Percentiles rank a stretch among this genome's conserved stretches.
Conservation (phyloP, 441 rosid species). For the Arabidopsis hybrid region DNA sequence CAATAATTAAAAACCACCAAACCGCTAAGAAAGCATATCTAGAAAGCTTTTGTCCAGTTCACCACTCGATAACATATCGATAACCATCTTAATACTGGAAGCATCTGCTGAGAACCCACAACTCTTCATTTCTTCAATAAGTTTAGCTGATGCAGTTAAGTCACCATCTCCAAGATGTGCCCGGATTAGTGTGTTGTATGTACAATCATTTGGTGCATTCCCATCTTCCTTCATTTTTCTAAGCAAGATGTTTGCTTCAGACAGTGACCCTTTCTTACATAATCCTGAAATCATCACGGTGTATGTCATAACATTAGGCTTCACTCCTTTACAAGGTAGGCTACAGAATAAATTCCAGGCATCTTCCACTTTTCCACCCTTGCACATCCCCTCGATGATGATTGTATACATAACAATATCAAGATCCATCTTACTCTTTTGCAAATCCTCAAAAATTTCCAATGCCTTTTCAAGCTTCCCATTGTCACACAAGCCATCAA, state of each 20-base stretch:
- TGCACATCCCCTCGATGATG: slow-evolving; percentile 19
- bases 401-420: neutral
- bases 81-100: neutral
- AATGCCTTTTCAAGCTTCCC: slow-evolving; percentile 6
- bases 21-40: neutral
- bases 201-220: neutral
- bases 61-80: slow-evolving; percentile 3
- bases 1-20: neutral
- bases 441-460: slow-evolving; percentile 8
- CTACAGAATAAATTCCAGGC: neutral
- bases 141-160: neutral
- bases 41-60: neutral
- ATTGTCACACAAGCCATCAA: slow-evolving; percentile 15
- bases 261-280: slow-evolving; percentile 7
- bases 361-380: neutral
- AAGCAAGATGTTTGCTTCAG: slow-evolving; percentile 6
- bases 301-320: slow-evolving; percentile 9
- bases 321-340: neutral
- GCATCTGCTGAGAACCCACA: slow-evolving; percentile 5
- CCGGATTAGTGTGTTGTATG: slow-evolving; percentile 3
- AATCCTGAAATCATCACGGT: slow-evolving; percentile 15
- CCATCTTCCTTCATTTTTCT: slow-evolving; percentile 4
- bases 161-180: slow-evolving; percentile 2
- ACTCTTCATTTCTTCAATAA: slow-evolving; percentile 6
- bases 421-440: slow-evolving; percentile 8